Evolutionary conservation across 1,284 basidiomycete species (phyloP), one percentile per base, ranked within the genome.

Genomic region (Marasmius fiardii): DNA sequence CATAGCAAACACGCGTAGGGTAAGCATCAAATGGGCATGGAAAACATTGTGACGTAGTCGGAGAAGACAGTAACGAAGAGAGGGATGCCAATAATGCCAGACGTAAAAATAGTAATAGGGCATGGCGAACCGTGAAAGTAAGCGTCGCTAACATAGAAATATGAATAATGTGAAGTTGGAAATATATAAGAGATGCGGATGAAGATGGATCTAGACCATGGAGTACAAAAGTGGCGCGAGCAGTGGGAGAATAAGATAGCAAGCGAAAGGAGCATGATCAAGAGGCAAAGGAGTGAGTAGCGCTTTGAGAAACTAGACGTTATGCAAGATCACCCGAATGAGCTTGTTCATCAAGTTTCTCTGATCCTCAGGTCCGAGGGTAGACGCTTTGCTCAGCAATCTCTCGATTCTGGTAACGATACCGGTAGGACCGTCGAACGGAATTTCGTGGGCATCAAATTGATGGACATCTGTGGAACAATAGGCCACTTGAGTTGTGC

Each of bases 391-490:
- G 51, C 74, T 72, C 52, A 90, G 74, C 43, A 90, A 73, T 47
- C 76, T 75, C 63, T 84, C 82, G 5, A 88, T 83, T 51, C 79
- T 81, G 28, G 74, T 66, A 26, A 89, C 73, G 47, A 90, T 81
- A 21, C 88, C 88, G 37, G 74, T 76, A 11, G 85, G 79, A 18
- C 88, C 88, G 57, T 90, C 85, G 50, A 91, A 81, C 6, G 87
- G 83, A 49, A 90, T 90, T 44, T 80, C 75, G 61, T 86, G 81
- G 43, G 84, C 84, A 67, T 90, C 88, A 64, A 87, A 90, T 54
- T 83, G 81, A 64, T 80, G 79, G 12, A 86, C 81, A 65, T 84
- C 83, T 86, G 57, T 35, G 37, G 41, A 52, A 21, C 52, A 47
- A 18, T 16, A 20, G 39, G 41, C 14, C 18, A 49, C 28, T 31